Base-by-base conservation (phyloP, 1,284 basidiomycete species). In the Trichosporon coremiiforme region DNA sequence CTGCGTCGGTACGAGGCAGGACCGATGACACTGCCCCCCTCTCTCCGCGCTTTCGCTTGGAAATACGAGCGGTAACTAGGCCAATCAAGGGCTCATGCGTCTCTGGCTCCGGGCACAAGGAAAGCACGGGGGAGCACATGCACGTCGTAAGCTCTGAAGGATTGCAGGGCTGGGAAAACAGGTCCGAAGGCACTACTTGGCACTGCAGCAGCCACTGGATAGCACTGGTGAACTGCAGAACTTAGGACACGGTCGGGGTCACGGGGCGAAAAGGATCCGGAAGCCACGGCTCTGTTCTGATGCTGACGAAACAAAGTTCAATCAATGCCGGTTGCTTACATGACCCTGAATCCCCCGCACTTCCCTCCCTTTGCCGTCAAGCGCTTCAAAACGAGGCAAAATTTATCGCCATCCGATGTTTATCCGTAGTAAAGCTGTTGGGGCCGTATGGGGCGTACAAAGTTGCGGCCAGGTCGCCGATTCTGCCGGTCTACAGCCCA, bases 261-360 rank as follows among this genome's bases (percentile, higher is more conserved):
- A 22, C 47, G 47, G 47, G 47, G 47, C 47, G 20, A 22, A 53
- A 53, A 53, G 47, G 47, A 22, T 53, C 47, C 47, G 45, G 45
- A n/a, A 47, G 45, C 45, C 3, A 6, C 20, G 17, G 2, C 45
- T 47, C 45, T n/a, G 9, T 53, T 2, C 20, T 15, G 15, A 17
- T 15, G 20, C 3, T 1, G 5, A 22, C 47, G 47, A 53, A 53
- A 53, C 47, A 53, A 9, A 53, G 47, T 53, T 53, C 47, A 53
- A 53, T 53, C 47, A 53, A 53, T 53, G 47, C 47, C 47, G 47
- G 47, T 53, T 22, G 47, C 47, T 53, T 22, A 53, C 20, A 8
- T 53, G 2, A 17, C 47, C 47, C 47, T 53, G 47, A 53, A 22
- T 9, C 12, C 12, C n/a, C 9, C 47, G 20, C 20, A 22, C 3